Evolutionary conservation across 2,329 filamentous ascomycete species (phyloP).

Genomic region (Gaeumannomyces sp.): DNA sequence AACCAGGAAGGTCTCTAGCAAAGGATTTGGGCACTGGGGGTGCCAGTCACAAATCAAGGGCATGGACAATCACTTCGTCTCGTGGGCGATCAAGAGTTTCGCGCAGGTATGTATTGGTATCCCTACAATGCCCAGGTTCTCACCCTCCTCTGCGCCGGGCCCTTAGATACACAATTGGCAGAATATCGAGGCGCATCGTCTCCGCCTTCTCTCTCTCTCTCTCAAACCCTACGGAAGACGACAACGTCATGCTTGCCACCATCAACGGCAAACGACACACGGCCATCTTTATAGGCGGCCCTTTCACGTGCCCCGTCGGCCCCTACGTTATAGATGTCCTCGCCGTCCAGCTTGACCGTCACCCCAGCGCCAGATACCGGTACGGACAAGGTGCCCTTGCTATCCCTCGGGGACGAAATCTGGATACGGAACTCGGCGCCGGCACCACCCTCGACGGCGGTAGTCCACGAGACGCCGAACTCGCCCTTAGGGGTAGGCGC

Average conservation of each 20-base stretch:
- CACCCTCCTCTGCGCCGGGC: no score
- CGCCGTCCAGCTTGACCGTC: slow-evolving; percentile 17
- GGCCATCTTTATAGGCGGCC: slow-evolving; percentile 19
- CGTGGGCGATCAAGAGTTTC: no score
- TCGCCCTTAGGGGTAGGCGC: slow-evolving; percentile 35
- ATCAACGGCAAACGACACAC: slow-evolving; percentile 11
- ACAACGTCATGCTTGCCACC: slow-evolving; percentile 13
- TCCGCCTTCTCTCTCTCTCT: no score
- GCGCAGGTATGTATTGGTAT: no score
- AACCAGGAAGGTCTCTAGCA: no score
- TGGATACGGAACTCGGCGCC: slow-evolving; percentile 20
- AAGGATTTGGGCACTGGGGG: no score
- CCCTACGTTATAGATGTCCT: slow-evolving; percentile 13
- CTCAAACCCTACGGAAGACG: no score
- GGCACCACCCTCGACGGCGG: background rate
- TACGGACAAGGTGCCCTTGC: slow-evolving; percentile 22
- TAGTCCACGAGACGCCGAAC: slow-evolving; percentile 33
- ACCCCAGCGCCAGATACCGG: slow-evolving; percentile 14
- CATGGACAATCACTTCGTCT: no score
- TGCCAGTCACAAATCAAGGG: no score
- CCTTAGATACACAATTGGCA: no score
- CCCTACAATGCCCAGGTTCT: no score
- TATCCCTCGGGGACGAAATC: slow-evolving; percentile 25
- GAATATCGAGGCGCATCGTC: no score
- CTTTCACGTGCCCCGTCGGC: slow-evolving; percentile 31